Base-by-base conservation (phyloP, 1,284 basidiomycete genomes). In the Ganoderma lingzhi region DNA sequence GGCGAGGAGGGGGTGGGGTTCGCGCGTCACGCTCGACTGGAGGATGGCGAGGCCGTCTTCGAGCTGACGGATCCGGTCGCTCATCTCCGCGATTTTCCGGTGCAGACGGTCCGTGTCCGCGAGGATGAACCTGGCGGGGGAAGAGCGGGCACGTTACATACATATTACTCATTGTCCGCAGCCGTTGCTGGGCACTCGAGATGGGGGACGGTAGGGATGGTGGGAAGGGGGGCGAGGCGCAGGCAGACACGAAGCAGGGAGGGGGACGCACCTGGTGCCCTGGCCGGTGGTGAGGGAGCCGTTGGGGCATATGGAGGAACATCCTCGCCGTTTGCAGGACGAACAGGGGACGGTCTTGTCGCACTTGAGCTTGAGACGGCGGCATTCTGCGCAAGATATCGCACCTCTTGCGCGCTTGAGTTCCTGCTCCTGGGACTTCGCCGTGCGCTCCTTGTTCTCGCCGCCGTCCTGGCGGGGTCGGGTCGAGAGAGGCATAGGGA, bases 51-150 rank as follows among this genome's bases (percentile, higher is more conserved):
- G 84, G 1, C 90, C 91, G 72, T 92, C 90, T 78, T 93, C 92
- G 53, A 93, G 88, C 65, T 87, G 87, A 37, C 91, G 87, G 67
- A 93, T 93, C 23, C 92, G 88, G 76, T 93, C 86, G 74, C 88
- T 89, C 91, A 93, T 93, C 59, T 84, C 83, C 0, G 86, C 81
- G 64, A 93, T 93, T 78, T 93, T 93, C 62, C 84, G 81, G 77
- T 93, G 92, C 41, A 93, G 82, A 67, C 88, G 87, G 74, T 93
- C 91, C 3, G 92, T 93, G 75, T 92, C 90, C 6, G 91, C 90
- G 28, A 93, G 85, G 48, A 93, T 90, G 76, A 93, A 93, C 65
- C 92, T 92, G 68, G 35, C 28, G 35, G 62, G 62, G 44, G 6
- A 17, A 51, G 35, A 19, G 44, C 39, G 61, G 53, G 10, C 41